Evolutionary conservation across 257 asterid genomes (phyloP), one percentile per base, ranked within the genome.

Genomic region (Lycium barbarum): DNA sequence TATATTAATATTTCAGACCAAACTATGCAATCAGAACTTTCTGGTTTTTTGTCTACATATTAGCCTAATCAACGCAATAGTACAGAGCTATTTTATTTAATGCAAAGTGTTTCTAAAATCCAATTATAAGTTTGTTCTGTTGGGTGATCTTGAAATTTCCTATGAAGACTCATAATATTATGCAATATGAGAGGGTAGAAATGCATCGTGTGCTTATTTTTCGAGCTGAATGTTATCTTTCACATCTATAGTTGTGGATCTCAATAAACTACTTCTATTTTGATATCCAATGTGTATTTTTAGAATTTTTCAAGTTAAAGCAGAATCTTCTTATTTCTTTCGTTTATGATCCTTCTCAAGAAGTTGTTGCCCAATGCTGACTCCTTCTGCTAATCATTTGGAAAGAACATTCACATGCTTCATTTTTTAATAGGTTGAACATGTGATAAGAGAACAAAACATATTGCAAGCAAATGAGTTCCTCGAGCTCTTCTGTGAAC

Each of bases 381-480:
- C 54, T 20, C 59, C 45, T 83, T 26, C n/a, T 73, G 80, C 59
- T 53, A 7, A 53, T 76, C 33, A 10, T 51, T 65, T 61, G 57
- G 51, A 35, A 58, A 35, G 78, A 55, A 72, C 65, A 81, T 47
- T 61, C 66, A 80, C 54, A 54, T 87, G 8, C 82, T 84, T 76
- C 51, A 33, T 49, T 71, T 81, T 78, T 47, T 14, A 89, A 79
- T 82, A 96, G 98, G 98, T 96, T 78, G 98, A 95, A 86, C 99
- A 96, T 83, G 99, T 96, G 63, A 96, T 96, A 68, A 87, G 98
- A 84, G 98, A 96, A 84, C 97, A 95, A 92, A 96, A 96, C 61
- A 89, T 95, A 18, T 88, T 95, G 94, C 95, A 97, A 79, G 99
- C 99, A 83, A 93, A 95, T 85, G 98, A 96, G 93, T 91, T 96